phyloP scores from a whole-genome alignment of 257 asterid species.

The Solanum chilense region DNA sequence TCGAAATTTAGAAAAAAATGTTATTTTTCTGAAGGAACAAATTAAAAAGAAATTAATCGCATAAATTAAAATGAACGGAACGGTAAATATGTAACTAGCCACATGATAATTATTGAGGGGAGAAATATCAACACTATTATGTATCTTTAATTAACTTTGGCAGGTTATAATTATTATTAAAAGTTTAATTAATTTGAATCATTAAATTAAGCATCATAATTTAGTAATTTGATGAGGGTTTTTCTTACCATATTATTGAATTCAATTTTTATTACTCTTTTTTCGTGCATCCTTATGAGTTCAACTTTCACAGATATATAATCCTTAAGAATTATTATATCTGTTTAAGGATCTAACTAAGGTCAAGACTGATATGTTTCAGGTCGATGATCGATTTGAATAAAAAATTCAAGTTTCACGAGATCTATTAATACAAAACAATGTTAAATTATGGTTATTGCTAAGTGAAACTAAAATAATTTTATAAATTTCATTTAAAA shows the following conservation, averaged over 20 bases:
- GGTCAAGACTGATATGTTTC: not conserved
- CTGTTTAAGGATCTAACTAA: not conserved
- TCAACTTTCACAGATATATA: not conserved
- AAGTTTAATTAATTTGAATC: not conserved
- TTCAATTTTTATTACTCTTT: too few relatives aligned
- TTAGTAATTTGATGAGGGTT: not conserved
- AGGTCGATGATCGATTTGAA: not conserved
- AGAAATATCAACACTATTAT: not conserved
- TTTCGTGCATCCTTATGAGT: not conserved
- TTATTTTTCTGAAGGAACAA: not conserved
- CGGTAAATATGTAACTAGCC: too few relatives aligned
- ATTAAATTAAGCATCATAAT: not conserved
- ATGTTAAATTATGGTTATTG: not conserved
- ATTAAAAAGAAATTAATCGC: not conserved
- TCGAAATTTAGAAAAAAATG: not conserved
- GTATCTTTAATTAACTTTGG: not conserved
- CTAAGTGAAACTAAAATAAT: not conserved
- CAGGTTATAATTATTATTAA: not conserved
- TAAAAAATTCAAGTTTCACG: rapidly evolving
- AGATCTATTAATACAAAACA: not conserved
- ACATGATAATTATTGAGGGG: too few relatives aligned
- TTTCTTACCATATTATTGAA: not conserved
- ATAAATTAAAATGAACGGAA: not conserved
- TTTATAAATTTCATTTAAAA: not conserved
- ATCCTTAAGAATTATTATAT: too few relatives aligned